These are phyloP conservation scores for Aspergillus leporis DNA, from an alignment of 495 filamentous ascomycete species.

Conservation along the genomic window DNA sequence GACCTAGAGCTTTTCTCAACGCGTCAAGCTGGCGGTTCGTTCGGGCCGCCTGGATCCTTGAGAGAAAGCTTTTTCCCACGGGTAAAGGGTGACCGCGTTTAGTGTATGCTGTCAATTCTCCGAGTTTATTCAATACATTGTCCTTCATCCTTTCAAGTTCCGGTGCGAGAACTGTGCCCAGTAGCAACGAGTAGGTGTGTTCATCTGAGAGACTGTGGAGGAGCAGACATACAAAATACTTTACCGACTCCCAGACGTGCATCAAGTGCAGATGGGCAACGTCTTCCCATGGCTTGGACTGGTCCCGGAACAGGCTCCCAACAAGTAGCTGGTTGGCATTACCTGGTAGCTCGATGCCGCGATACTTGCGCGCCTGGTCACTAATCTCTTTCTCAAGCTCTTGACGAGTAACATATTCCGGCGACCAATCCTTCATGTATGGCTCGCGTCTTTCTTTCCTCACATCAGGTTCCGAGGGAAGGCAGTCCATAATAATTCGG, in stretches of 20 bases:
- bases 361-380: conserved; percentile 19
- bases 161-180: conserved; percentile 24
- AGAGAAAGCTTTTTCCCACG: conserved; percentile 39
- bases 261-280: conserved; percentile 29
- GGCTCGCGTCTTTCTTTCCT: neutral
- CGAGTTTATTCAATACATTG: conserved; percentile 38
- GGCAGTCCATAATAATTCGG: conserved; percentile 17
- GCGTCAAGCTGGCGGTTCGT: conserved; percentile 20
- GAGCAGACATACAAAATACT: conserved; percentile 30
- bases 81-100: conserved; percentile 49
- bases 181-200: conserved; percentile 29
- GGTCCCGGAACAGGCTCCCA: conserved; percentile 43
- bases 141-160: conserved; percentile 34
- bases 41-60: conserved; percentile 26
- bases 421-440: conserved; percentile 21
- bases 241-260: conserved; percentile 23
- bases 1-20: conserved; percentile 6
- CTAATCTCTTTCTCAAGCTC: conserved; percentile 19
- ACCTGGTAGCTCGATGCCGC: conserved; percentile 48
- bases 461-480: no score
- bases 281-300: conserved; percentile 38
- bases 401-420: conserved; percentile 6
- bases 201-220: conserved; percentile 29
- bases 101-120: conserved; percentile 42
- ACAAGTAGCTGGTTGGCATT: conserved; percentile 47